Evolutionary conservation across 2,329 filamentous ascomycete genomes (phyloP).

Genomic region (Xylariaceae sp.): DNA sequence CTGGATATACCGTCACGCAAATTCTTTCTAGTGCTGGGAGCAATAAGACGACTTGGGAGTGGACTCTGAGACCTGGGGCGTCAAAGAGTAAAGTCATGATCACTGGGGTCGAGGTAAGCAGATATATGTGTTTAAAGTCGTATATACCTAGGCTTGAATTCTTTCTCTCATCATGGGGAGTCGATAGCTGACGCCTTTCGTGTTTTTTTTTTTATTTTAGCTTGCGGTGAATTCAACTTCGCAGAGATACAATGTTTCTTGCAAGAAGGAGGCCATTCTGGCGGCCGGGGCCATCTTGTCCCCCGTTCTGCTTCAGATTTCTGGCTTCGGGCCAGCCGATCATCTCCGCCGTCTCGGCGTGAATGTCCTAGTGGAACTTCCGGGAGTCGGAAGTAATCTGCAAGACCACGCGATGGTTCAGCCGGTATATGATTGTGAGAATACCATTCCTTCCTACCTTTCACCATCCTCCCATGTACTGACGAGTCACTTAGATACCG

Average conservation of each 20-base stretch:
- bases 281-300: slow-evolving; percentile 31
- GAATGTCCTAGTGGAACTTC: slow-evolving; percentile 29
- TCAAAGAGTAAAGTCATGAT: slow-evolving; percentile 15
- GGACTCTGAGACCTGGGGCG: slow-evolving; percentile 8
- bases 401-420: slow-evolving; percentile 32
- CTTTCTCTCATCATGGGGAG: neutral
- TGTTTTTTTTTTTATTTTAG: slow-evolving; percentile 16
- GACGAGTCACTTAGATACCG: slow-evolving; percentile 16
- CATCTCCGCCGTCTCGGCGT: slow-evolving; percentile 28
- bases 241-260: slow-evolving; percentile 22
- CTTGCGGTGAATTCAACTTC: slow-evolving; percentile 25
- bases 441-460: neutral
- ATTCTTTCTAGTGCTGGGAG: slow-evolving; percentile 29
- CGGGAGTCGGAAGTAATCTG: slow-evolving; percentile 31
- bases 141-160: neutral
- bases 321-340: slow-evolving; percentile 31
- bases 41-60: slow-evolving; percentile 13
- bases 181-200: neutral
- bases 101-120: slow-evolving; percentile 40
- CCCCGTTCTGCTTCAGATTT: slow-evolving; percentile 31
- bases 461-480: neutral
- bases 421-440: slow-evolving; percentile 26
- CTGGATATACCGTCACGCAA: slow-evolving; percentile 36
- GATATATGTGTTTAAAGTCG: slow-evolving; percentile 7
- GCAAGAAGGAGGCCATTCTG: slow-evolving; percentile 29